These are phyloP conservation scores for Westerdykella sp. DNA, from an alignment of 2,329 filamentous ascomycete genomes.

Conservation along the genomic window DNA sequence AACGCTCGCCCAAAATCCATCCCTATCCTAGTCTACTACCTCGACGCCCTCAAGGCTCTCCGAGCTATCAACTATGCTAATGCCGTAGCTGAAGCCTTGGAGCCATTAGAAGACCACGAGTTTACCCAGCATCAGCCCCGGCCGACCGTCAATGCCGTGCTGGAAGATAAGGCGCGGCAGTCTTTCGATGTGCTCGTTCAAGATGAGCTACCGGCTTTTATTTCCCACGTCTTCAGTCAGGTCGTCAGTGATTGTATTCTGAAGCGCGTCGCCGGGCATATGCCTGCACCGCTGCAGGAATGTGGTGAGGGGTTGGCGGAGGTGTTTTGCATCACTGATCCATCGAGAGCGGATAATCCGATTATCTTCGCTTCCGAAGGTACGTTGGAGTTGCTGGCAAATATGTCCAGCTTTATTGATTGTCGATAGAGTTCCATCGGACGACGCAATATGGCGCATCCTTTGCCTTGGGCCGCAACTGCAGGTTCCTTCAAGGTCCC, in stretches of 20 bases:
- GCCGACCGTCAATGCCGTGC: conserved; percentile 51
- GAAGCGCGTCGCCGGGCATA: conserved; percentile 59
- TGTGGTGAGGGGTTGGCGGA: conserved; percentile 71
- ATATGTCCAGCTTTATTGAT: conserved; percentile 4
- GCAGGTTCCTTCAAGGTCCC: conserved; percentile 71
- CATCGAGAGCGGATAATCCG: conserved; percentile 65
- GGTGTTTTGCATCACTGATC: conserved; percentile 71
- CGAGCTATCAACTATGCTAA: conserved; percentile 67
- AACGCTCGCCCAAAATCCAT: conserved; percentile 55
- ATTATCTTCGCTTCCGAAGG: conserved; percentile 73
- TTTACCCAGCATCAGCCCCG: conserved; percentile 50
- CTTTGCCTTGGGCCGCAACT: conserved; percentile 70
- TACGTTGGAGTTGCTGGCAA: conserved; percentile 25
- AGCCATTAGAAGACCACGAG: conserved; percentile 49
- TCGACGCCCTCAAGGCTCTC: conserved; percentile 64
- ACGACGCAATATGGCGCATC: conserved; percentile 70
- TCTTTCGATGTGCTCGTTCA: conserved; percentile 59
- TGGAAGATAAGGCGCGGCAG: conserved; percentile 58
- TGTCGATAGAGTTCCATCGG: conserved; percentile 60
- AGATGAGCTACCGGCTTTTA: conserved; percentile 66
- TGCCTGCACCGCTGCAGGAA: conserved; percentile 58
- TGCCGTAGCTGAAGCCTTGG: conserved; percentile 56
- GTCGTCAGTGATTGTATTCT: conserved; percentile 65
- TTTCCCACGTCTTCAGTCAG: conserved; percentile 61
- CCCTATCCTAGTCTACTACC: conserved; percentile 62